A percentile compares a stretch with the other conserved stretches of the same genome.
phyloP scores from a whole-genome alignment of 352 stramenopile genomes.

The Sclerospora graminicola region DNA sequence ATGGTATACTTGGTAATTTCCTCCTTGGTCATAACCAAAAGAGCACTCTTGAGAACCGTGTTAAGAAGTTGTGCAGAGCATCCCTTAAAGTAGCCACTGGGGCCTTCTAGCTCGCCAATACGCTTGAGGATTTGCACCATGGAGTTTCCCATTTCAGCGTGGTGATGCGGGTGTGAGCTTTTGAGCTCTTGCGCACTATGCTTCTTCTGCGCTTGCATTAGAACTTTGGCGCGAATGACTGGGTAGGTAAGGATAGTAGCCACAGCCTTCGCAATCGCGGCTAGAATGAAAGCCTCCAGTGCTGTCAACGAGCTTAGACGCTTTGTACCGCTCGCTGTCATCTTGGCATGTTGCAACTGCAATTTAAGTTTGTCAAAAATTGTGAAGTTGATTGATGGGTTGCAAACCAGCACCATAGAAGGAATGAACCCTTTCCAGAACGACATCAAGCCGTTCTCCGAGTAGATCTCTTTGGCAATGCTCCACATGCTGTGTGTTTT shows the following conservation, averaged over 20 bases:
- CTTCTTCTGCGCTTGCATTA: constrained; percentile 79
- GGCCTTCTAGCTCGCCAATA: constrained; percentile 54
- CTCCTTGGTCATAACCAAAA: constrained; percentile 80
- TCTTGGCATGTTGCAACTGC: constrained; percentile 42
- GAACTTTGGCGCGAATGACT: constrained; percentile 81
- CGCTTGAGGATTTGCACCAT: constrained; percentile 61
- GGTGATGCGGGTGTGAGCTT: constrained; percentile 27
- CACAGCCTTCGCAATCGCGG: constrained; percentile 71
- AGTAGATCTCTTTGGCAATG: constrained; percentile 52
- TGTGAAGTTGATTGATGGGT: constrained; percentile 86
- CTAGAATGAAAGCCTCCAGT: constrained; percentile 71
- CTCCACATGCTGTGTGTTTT: constrained; percentile 35
- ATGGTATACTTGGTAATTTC: constrained; percentile 73
- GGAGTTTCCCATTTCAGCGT: constrained; percentile 34
- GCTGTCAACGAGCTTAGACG: constrained; percentile 46
- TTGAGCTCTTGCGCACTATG: constrained; percentile 17
- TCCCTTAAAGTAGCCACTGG: constrained; percentile 57
- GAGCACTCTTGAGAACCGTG: constrained; percentile 73
- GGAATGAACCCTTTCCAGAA: constrained; percentile 86
- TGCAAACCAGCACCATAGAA: constrained; percentile 81
- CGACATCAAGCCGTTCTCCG: constrained; percentile 50
- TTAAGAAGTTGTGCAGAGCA: constrained; percentile 76
- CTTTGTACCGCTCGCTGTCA: constrained; percentile 22
- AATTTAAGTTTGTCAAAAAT: constrained; percentile 83
- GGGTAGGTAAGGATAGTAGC: constrained; percentile 84